phyloP scores from a whole-genome alignment of 371 early-diverging fungal genomes.

The Zopfochytrium polystomum region DNA sequence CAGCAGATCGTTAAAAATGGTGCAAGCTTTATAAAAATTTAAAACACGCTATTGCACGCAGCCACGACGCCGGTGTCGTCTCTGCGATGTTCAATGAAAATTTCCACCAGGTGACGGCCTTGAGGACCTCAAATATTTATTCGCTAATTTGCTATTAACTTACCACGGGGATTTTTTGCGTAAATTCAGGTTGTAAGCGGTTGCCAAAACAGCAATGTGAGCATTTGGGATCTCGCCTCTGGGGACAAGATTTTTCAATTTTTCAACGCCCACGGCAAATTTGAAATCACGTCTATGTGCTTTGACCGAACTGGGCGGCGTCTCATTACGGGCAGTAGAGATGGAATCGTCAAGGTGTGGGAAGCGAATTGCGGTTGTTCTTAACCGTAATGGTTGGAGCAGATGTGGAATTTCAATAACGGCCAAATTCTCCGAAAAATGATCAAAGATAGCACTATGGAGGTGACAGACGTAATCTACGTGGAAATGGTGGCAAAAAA shows the following conservation, averaged over 20 bases:
- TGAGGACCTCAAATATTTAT: background rate
- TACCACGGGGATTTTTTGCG: background rate
- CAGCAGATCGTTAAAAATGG: background rate
- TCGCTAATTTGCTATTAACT: background rate
- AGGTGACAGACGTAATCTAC: conserved; percentile 49
- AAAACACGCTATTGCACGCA: conserved; percentile 39
- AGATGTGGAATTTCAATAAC: conserved; percentile 65
- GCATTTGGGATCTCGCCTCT: conserved; percentile 50
- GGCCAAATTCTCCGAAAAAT: conserved; percentile 54
- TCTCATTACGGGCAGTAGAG: conserved; percentile 52
- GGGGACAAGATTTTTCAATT: conserved; percentile 55
- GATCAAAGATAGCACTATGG: conserved; percentile 40
- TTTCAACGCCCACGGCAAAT: conserved; percentile 51
- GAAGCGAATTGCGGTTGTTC: no score
- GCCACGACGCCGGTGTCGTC: conserved; percentile 49
- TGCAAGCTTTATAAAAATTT: conserved; percentile 47
- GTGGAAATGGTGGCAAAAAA: conserved; percentile 45
- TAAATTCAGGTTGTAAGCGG: conserved; percentile 51
- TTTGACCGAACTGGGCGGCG: conserved; percentile 52
- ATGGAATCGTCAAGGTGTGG: conserved; percentile 46
- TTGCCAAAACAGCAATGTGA: conserved; percentile 47
- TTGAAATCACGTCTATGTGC: conserved; percentile 56
- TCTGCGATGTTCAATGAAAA: conserved; percentile 54
- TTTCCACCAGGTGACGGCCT: conserved; percentile 46
- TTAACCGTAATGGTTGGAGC: background rate